Base-by-base conservation (phyloP, 2,329 filamentous ascomycete genomes). In the Penicillium sp. region DNA sequence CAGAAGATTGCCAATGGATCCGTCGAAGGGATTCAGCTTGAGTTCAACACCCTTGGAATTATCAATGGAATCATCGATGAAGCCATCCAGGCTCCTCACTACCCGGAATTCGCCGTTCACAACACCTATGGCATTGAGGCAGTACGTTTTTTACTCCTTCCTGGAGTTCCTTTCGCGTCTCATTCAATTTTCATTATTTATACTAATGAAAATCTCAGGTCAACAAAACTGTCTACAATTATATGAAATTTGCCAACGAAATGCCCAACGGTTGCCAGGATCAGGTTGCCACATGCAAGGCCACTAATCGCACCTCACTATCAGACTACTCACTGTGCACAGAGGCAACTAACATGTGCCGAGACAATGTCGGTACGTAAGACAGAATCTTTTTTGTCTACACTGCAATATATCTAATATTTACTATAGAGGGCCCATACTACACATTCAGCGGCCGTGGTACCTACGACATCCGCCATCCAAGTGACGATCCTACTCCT, bases 271-370 rank as follows among this genome's bases (percentile, higher is more conserved):
- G 82, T 22, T 84, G 82, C 60, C 74, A 80, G 41, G 75, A 87
- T 59, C 86, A 90, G 73, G 84, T 90, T 48, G 84, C 85, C 2
- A 86, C 84, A 68, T 90, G 91, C 67, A 80, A 79, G 26, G 76
- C 81, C 8, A 84, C 82, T 9, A 87, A 90, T 64, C 82, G 83
- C 29, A 69, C 71, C 16, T 86, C 86, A 7, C 68, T 86, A 22
- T 74, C 84, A 22, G 76, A 76, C 52, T 70, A 73, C 48, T 69
- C 77, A 8, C 63, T 81, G 19, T 90, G 87, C 70, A 73, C 77
- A 3, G 75, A 82, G 54, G 86, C 87, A 2, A 73, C 74, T 2
- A 73, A 79, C 35, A 80, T 84, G 70, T 88, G 85, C 69, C 76
- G 82, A 35, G 77, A 79, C 49, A 80, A 84, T 10, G 82, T 89